A percentile compares a stretch with the other conserved stretches of the same genome.
phyloP scores from a whole-genome alignment of 345 rosid genomes.

The Lepidium sativum region DNA sequence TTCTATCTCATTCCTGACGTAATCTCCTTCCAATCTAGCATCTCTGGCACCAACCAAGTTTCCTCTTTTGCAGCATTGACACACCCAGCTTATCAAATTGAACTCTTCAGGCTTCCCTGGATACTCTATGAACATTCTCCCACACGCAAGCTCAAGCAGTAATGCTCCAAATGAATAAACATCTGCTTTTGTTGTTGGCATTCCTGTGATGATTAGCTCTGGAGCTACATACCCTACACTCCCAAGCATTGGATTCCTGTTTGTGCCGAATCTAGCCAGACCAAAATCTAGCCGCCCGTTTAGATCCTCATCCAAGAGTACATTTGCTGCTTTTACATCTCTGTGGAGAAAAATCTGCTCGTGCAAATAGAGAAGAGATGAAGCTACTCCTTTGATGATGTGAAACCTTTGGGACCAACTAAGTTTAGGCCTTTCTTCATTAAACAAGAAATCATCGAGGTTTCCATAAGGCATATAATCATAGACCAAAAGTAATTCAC shows the following conservation, averaged over 20 bases:
- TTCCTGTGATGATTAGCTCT: conserved; percentile 81
- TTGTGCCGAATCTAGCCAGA: conserved; percentile 72
- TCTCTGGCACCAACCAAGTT: conserved; percentile 53
- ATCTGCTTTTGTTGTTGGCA: conserved; percentile 69
- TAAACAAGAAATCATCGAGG: conserved; percentile 39
- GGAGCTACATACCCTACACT: conserved; percentile 94
- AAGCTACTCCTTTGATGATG: conserved; percentile 72
- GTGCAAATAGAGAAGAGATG: conserved; percentile 71
- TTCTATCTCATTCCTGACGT: conserved; percentile 38
- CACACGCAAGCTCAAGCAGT: conserved; percentile 72
- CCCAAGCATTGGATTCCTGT: conserved; percentile 82
- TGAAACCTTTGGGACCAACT: conserved; percentile 72
- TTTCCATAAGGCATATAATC: conserved; percentile 57
- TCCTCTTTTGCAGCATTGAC: conserved; percentile 51
- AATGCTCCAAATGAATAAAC: conserved; percentile 91
- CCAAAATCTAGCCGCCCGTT: conserved; percentile 94
- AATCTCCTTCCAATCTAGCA: conserved; percentile 36
- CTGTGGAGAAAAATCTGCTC: conserved; percentile 78
- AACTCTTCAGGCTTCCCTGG: conserved; percentile 72
- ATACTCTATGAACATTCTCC: conserved; percentile 78
- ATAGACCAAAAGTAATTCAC: conserved; percentile 47
- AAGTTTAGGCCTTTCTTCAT: conserved; percentile 32
- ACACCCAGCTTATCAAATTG: conserved; percentile 73
- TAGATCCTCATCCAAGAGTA: conserved; percentile 59
- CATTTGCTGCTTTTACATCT: conserved; percentile 86